Conservation (phyloP, 768 basidiomycete species). For the Phanerochaete sordida region DNA sequence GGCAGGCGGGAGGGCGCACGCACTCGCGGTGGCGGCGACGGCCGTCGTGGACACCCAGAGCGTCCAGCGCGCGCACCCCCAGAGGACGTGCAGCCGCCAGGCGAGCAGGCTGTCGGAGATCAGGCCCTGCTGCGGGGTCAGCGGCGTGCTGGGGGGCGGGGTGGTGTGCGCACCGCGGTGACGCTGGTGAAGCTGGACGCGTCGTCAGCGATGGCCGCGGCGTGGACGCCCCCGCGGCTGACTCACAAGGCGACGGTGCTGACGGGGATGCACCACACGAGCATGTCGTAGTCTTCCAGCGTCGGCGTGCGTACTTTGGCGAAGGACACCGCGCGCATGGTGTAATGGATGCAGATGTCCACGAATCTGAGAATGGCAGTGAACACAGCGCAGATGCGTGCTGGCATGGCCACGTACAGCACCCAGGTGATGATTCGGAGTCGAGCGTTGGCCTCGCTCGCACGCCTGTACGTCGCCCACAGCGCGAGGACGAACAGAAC, state of each 20-base stretch:
- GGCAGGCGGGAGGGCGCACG: too few species aligned
- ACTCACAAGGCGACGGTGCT: conserved; percentile 13
- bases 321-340: conserved; percentile 16
- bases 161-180: not conserved
- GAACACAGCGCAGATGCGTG: not conserved
- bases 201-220: not conserved
- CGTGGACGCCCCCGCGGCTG: not conserved
- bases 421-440: conserved; percentile 15
- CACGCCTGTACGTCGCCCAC: conserved; percentile 15
- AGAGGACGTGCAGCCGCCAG: conserved; percentile 23
- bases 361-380: conserved; percentile 1
- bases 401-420: conserved; percentile 11
- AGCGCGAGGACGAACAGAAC: conserved; percentile 19
- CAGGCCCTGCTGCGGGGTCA: conserved; percentile 9
- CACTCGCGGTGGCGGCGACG: conserved; percentile 16
- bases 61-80: conserved; percentile 13
- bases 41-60: conserved; percentile 13
- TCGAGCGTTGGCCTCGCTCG: conserved; percentile 4
- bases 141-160: too few species aligned
- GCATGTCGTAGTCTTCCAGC: conserved; percentile 4
- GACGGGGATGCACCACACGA: conserved; percentile 16
- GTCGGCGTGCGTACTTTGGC: conserved; percentile 10
- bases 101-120: conserved; percentile 21
- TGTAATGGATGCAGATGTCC: conserved; percentile 16
- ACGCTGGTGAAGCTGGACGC: not conserved